Base-by-base conservation (phyloP, 192 early-diverging fungal species). In the Backusella tuberculispora region DNA sequence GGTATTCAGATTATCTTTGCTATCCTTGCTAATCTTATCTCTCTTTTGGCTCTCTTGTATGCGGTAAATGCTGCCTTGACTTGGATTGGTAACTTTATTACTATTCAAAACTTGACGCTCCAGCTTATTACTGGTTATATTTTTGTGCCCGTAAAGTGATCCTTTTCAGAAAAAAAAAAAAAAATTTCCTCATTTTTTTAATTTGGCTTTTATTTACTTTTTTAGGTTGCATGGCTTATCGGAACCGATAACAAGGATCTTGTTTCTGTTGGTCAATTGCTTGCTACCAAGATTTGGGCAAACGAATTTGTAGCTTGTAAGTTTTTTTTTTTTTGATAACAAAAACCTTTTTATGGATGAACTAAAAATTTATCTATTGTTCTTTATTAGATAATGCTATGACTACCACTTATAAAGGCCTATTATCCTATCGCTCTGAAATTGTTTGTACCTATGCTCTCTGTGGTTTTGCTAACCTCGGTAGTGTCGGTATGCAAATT, bases 281-380 rank as follows among this genome's bases (percentile, higher is more conserved):
- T 83, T 88, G 76, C 80, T 12, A 88, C 88, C 50, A 95, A 95
- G 85, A 88, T 95, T 69, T 81, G 94, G 78, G 85, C 90, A 56
- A 97, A 96, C 83, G 95, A 97, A 86, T 95, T 97, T 79, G 90
- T 90, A 14, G 95, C 92, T 5, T 97, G 93, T 82, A 41, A 76
- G 2, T 42, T 71, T 69, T 38, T 87, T 24, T 17, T 48, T 53
- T 53, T 53, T 60, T 26, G 21, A 60, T 60, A 60, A 26, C 21
- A 26, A 3, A 10, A 21, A 26, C 0, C 21, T 4, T 26, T 60
- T 60, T 26, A 60, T 26, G 10, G 3, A 26, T 17, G 9, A 9
- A 53, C 47, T 21, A 53, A 53, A 60, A 60, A 60, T 5, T 60
- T 13, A 60, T 26, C 9, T 3, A 34, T 34, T 34, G 2, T 34